Evolutionary conservation across 768 basidiomycete genomes (phyloP).

Genomic region (Lactifluus hygrophoroides): DNA sequence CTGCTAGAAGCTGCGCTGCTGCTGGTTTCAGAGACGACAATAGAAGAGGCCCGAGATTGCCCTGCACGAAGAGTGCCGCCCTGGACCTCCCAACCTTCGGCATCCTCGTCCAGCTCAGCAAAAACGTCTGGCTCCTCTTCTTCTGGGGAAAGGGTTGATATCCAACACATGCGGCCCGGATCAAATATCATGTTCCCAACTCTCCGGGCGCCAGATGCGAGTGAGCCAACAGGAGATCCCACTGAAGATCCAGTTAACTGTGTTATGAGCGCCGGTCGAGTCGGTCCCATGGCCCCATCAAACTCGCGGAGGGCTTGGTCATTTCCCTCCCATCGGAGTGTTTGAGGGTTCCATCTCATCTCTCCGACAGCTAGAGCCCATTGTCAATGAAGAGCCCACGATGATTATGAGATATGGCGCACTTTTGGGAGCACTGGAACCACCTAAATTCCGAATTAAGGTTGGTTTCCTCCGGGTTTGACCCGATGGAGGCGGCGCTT

Average conservation of each 20-base stretch:
- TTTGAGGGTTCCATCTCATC: constrained; percentile 94
- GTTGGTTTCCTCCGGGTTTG: constrained; percentile 70
- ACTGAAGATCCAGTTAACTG: constrained; percentile 85
- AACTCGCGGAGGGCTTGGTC: constrained; percentile 88
- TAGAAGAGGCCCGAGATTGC: constrained; percentile 24
- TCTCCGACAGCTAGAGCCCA: constrained; percentile 72
- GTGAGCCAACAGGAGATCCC: constrained; percentile 67
- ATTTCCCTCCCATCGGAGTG: constrained; percentile 95
- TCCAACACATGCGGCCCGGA: constrained; percentile 90
- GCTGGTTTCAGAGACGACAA: constrained; percentile 23
- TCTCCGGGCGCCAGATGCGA: constrained; percentile 71
- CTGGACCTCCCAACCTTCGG: constrained; percentile 59
- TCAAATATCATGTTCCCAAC: constrained; percentile 99
- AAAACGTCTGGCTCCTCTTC: constrained; percentile 97
- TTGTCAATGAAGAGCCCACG: constrained; percentile 11
- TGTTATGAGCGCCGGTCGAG: constrained; percentile 91
- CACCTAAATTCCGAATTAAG: constrained; percentile 77
- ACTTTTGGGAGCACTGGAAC: constrained; percentile 66
- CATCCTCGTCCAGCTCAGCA: constrained; percentile 80
- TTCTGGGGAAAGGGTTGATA: constrained; percentile 75
- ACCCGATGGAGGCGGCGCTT: constrained; percentile 37
- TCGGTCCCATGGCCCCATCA: constrained; percentile 70
- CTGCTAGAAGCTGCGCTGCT: constrained; percentile 27
- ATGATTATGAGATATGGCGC: constrained; percentile 21
- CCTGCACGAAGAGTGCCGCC: constrained; percentile 74